phyloP scores from a whole-genome alignment of 345 rosid genomes.

The Cardamine occulta region DNA sequence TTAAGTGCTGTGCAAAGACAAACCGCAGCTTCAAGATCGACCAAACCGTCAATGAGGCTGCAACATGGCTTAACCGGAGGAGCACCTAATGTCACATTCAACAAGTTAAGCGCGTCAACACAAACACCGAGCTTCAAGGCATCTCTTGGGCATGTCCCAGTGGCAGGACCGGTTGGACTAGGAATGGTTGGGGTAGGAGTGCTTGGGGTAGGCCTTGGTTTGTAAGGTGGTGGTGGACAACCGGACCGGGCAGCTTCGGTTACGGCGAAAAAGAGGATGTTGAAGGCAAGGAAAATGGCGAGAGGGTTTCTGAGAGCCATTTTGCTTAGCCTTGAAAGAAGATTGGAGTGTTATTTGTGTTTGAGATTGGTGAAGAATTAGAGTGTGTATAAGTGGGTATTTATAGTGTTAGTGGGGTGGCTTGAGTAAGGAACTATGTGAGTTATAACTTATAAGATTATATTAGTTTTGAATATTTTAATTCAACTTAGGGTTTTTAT shows the following conservation, averaged over 20 bases:
- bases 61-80: conserved; percentile 56
- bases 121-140: conserved; percentile 50
- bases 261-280: conserved; percentile 55
- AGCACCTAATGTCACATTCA: conserved; percentile 45
- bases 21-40: conserved; percentile 56
- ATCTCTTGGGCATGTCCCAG: conserved; percentile 47
- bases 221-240: conserved; percentile 44
- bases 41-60: conserved; percentile 47
- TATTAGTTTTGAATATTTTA: neutral
- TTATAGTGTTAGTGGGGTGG: conserved; percentile 5
- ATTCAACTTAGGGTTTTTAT: conserved; percentile 7
- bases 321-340: conserved; percentile 24
- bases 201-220: conserved; percentile 38
- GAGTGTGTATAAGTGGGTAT: conserved; percentile 19
- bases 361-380: conserved; percentile 28
- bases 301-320: conserved; percentile 59
- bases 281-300: conserved; percentile 55
- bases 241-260: conserved; percentile 51
- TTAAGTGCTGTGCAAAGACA: conserved; percentile 64
- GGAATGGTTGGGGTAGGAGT: neutral
- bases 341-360: neutral
- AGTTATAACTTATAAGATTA: no score
- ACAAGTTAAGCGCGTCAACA: conserved; percentile 44
- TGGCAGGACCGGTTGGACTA: conserved; percentile 29
- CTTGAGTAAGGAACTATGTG: neutral